phyloP scores from a whole-genome alignment of 176 grass and related monocot species.

The Coix lacrymajobi region DNA sequence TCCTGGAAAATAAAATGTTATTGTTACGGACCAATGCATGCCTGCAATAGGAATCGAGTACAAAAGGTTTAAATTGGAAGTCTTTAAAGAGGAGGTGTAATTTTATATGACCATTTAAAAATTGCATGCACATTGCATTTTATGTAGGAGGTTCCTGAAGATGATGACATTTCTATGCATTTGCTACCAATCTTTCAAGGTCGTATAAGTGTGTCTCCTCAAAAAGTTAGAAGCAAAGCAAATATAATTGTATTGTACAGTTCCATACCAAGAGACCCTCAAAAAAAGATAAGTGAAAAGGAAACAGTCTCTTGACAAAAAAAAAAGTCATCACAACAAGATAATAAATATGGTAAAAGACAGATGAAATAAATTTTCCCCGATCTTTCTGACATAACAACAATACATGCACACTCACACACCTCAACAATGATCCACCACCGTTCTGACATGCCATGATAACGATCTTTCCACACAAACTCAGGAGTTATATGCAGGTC shows the following conservation, averaged over 20 bases:
- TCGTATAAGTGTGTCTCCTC: conserved; percentile 4
- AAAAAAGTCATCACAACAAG: not conserved
- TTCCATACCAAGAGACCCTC: conserved; percentile 1
- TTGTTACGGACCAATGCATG: conserved; percentile 13
- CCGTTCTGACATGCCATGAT: conserved; percentile 77
- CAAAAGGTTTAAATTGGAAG: not conserved
- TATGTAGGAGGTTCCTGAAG: not conserved
- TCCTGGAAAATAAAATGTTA: conserved; percentile 52
- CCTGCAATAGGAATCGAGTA: conserved; percentile 4
- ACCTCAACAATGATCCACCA: conserved; percentile 97
- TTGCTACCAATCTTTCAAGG: conserved; percentile 1
- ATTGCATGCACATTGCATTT: conserved; percentile 7
- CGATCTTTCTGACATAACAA: not conserved
- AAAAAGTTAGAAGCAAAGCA: conserved; percentile 20
- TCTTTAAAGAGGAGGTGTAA: not conserved
- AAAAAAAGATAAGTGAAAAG: not conserved
- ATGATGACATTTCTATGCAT: conserved; percentile 7
- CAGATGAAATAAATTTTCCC: not conserved
- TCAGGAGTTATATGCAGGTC: conserved; percentile 79
- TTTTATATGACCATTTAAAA: not conserved
- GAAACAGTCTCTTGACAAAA: not conserved
- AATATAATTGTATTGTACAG: not conserved
- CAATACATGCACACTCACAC: conserved; percentile 19
- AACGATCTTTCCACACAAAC: conserved; percentile 92
- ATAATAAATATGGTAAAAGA: not conserved